phyloP scores from a whole-genome alignment of 2,329 filamentous ascomycete genomes.

The Arthroderma uncinatum region DNA sequence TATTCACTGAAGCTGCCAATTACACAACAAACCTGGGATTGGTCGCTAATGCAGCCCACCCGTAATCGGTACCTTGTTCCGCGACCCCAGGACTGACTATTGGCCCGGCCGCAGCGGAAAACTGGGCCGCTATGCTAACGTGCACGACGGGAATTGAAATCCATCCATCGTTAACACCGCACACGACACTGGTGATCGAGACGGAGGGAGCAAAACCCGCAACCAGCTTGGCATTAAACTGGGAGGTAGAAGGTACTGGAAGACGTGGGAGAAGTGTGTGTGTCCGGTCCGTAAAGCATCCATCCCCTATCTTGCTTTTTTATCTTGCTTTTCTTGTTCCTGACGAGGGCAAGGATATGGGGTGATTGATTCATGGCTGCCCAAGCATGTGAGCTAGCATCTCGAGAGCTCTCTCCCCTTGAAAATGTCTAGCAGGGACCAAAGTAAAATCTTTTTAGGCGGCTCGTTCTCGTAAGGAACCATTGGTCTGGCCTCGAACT shows the following conservation, averaged over 20 bases:
- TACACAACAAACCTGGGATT: neutral
- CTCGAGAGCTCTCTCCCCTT: neutral
- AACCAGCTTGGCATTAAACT: neutral
- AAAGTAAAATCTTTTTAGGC: neutral
- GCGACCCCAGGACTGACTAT: constrained; percentile 1
- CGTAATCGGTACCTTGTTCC: constrained; percentile 5
- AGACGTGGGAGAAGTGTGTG: neutral
- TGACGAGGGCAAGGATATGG: neutral
- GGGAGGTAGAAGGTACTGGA: neutral
- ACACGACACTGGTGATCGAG: neutral
- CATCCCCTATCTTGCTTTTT: neutral
- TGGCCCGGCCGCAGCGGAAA: constrained; percentile 1
- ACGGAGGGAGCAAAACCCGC: neutral
- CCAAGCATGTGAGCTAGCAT: neutral
- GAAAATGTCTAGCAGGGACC: neutral
- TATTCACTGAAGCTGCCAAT: neutral
- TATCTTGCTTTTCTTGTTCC: neutral
- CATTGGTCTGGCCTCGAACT: neutral
- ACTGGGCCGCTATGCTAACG: constrained; percentile 1
- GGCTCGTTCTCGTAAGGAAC: constrained; percentile 4
- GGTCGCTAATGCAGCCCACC: neutral
- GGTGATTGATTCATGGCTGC: neutral
- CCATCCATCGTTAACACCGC: neutral
- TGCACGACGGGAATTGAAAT: neutral
- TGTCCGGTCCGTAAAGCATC: no score